Evolutionary conservation across 331 rosid species (phyloP), one percentile per base, ranked within the genome.

Genomic region (Rhamnella rubrinervis): DNA sequence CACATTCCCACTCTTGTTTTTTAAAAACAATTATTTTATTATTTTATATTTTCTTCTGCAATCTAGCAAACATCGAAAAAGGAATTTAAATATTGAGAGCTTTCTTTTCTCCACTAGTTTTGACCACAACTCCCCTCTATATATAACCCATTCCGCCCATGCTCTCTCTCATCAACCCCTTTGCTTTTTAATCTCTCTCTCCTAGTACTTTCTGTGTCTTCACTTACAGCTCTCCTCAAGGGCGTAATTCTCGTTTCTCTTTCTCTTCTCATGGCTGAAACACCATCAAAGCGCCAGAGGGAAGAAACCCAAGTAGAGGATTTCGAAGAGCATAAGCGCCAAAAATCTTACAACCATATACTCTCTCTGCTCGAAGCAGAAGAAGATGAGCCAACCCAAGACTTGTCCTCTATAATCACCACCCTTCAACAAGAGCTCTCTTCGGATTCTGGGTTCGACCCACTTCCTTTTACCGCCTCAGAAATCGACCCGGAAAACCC

Each of bases 361-460:
- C 77, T 90, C 53, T 85, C 96, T 37, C 86, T 90, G 52, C 91
- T 93, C 14, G 97, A 93, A 0, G 79, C 74, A 17, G 96, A 90
- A 10, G 98, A 88, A 66, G 98, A 86, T 0, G 96, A 85, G 2
- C 75, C 87, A n/a, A 57, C 75, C 6, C 63, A 86, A 17, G 98
- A 93, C 16, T 79, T 88, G 56, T 88, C 88, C 11, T 73, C 92
- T 20, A 71, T 93, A 6, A 93, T 93, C 53, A 68, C 85, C 7
- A 71, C 89, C 66, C 87, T 93, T 12, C 96, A 93, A 38, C 80
- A 90, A n/a, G 98, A 93, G 76, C 80, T 90, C 57, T 69, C 85
- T 0, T 21, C 77, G 0, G 61, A 67, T 14, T 69, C 70, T 72
- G 28, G 26, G 13, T 47, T 52, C 10, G 71, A 77, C 28, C 19